Evolutionary conservation across 2,329 filamentous ascomycete species (phyloP), one percentile per base, ranked within the genome.

Genomic region (Claviceps paspali): DNA sequence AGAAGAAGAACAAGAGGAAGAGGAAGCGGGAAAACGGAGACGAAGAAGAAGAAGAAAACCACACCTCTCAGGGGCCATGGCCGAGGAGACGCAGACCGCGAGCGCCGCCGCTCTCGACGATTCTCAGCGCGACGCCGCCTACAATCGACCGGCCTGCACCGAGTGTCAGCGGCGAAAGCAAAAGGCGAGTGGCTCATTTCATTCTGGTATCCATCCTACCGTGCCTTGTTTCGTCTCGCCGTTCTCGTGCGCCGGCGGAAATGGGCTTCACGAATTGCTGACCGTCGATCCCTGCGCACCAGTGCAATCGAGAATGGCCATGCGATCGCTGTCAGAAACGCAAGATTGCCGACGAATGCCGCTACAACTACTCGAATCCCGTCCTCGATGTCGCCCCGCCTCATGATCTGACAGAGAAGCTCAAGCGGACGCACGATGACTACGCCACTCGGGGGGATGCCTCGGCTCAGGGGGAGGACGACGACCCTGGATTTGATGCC

Each of bases 121-220:
- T 28, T 14, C 17, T 5, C 35, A 35, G 11, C 36, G 33, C 5
- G 38, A 41, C 35, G 28, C 39, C 18, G 43, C 41, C 10, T 45
- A 49, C 37, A 46, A 39, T 33, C 52, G 55, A 29, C 44, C 54
- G 14, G 62, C 63, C 33, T 67, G 63, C 43, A 60, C 61, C 3
- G 63, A 66, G 47, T 67, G 57, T 39, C 48, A 52, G 27, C 52
- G 57, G 12, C 54, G 57, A 34, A 61, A 61, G 47, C 57, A 61
- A 48, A 61, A 55, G 49, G 57, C 57, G 47, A 12, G 42, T 27
- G n/a, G n/a, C n/a, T n/a, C n/a, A n/a, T n/a, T n/a, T n/a, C n/a
- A n/a, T n/a, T n/a, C n/a, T n/a, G n/a, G n/a, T n/a, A n/a, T n/a
- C n/a, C n/a, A n/a, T n/a, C n/a, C n/a, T n/a, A n/a, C n/a, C n/a